Percentiles rank a stretch among this genome's conserved stretches.
Evolutionary conservation across 768 basidiomycete species (phyloP).

Genomic region (Boletus pseudo-olivaceus): DNA sequence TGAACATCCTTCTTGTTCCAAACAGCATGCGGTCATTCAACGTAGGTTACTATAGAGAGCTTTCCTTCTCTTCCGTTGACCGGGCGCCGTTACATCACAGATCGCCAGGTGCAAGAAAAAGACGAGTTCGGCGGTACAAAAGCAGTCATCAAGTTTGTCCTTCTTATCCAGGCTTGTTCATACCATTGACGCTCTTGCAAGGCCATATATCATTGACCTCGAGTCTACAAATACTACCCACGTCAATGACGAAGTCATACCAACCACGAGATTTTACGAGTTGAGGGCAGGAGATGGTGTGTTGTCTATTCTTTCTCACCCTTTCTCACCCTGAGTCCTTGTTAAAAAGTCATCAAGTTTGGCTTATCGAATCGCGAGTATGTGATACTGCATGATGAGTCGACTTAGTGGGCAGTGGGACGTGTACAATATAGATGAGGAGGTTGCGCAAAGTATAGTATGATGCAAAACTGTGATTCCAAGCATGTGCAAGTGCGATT

Average conservation of each 20-base stretch:
- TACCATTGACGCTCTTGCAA: conserved; percentile 30
- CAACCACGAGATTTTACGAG: conserved; percentile 84
- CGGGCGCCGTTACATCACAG: conserved; percentile 33
- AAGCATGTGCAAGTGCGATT: not conserved
- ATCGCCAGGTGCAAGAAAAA: conserved; percentile 80
- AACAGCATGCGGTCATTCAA: conserved; percentile 97
- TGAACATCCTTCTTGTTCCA: conserved; percentile 96
- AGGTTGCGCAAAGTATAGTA: not conserved
- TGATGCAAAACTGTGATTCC: not conserved
- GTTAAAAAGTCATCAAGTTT: conserved; percentile 72
- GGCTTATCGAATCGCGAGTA: conserved; percentile 80
- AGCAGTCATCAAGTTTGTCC: conserved; percentile 75
- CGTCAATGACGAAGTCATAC: conserved; percentile 86
- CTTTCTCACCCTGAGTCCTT: conserved; percentile 7
- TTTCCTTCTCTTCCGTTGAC: conserved; percentile 2
- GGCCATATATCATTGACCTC: conserved; percentile 95
- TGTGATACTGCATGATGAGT: conserved; percentile 81
- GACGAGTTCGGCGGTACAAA: conserved; percentile 84
- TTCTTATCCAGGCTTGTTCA: not conserved
- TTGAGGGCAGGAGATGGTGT: conserved; percentile 74
- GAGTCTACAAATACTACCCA: conserved; percentile 97
- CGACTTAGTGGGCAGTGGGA: conserved; percentile 31
- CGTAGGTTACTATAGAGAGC: conserved; percentile 44
- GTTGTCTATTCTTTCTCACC: conserved; percentile 19
- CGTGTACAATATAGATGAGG: not conserved